phyloP scores from a whole-genome alignment of 805 yeast genomes.

The Cyberlindnera sargentensis region DNA sequence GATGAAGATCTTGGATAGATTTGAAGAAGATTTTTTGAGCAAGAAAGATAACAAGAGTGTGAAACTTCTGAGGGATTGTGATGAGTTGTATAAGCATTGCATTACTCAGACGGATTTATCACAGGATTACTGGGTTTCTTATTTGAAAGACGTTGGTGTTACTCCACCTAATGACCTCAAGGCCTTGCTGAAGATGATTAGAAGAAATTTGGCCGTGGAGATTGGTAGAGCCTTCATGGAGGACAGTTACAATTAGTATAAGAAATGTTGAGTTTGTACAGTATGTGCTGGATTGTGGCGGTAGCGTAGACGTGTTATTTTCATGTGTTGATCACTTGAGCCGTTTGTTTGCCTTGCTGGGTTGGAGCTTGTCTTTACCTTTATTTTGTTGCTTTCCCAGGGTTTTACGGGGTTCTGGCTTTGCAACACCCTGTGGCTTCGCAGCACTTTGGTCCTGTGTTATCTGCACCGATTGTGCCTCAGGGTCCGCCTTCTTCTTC shows the following conservation, averaged over 20 bases:
- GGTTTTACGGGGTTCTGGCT: background rate
- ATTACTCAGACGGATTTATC: conserved; percentile 3
- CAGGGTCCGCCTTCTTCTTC: conserved; percentile 7
- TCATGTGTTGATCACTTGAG: too few relatives aligned
- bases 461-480: background rate
- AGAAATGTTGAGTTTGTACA: background rate
- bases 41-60: conserved; percentile 9
- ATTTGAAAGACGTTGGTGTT: conserved; percentile 13
- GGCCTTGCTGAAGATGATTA: conserved; percentile 12
- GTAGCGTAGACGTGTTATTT: too few relatives aligned
- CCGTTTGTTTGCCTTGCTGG: background rate
- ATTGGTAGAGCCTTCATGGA: conserved; percentile 21
- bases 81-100: conserved; percentile 19
- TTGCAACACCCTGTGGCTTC: background rate
- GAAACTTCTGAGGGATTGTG: conserved; percentile 9
- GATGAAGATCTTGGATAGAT: conserved; percentile 17
- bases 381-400: too few relatives aligned
- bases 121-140: conserved; percentile 16
- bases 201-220: conserved; percentile 21
- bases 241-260: conserved; percentile 4
- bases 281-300: background rate
- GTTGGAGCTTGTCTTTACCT: background rate
- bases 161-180: conserved; percentile 14
- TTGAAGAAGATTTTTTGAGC: conserved; percentile 9
- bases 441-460: background rate